These are phyloP conservation scores for Diplodia seriata DNA, from an alignment of 2,329 filamentous ascomycete genomes.

Conservation along the genomic window DNA sequence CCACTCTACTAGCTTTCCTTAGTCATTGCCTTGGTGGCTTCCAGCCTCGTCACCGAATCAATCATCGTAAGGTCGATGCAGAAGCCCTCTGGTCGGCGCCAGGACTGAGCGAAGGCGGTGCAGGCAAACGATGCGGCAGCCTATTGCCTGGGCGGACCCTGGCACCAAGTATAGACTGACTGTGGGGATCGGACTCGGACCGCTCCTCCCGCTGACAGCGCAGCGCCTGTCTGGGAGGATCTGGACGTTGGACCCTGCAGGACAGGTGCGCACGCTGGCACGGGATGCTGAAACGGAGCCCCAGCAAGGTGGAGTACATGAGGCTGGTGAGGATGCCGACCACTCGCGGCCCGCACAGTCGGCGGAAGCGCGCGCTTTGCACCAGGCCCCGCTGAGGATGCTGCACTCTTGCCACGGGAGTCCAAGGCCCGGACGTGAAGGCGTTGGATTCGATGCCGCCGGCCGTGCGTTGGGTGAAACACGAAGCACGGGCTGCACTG, in stretches of 20 bases:
- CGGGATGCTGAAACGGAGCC: background rate
- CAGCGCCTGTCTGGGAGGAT: background rate
- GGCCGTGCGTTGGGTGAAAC: slow-evolving; percentile 15
- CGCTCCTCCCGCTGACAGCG: background rate
- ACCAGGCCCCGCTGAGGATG: too few relatives aligned
- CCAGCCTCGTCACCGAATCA: slow-evolving; percentile 2
- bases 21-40: background rate
- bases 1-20: slow-evolving; percentile 1
- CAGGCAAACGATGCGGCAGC: background rate
- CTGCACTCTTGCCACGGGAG: too few relatives aligned
- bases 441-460: too few relatives aligned
- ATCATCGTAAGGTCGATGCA: background rate
- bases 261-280: background rate
- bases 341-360: background rate
- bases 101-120: background rate
- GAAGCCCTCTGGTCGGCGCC: background rate
- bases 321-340: background rate
- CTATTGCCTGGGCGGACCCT: background rate
- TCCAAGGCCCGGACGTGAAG: too few relatives aligned
- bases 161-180: background rate
- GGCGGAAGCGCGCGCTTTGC: background rate
- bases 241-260: background rate
- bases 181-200: slow-evolving; percentile 22
- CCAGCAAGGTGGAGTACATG: background rate
- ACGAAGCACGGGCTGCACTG: slow-evolving; percentile 16